Base-by-base conservation (phyloP, 2,329 filamentous ascomycete species). In the Stagonosporopsis cucurbitacearum region DNA sequence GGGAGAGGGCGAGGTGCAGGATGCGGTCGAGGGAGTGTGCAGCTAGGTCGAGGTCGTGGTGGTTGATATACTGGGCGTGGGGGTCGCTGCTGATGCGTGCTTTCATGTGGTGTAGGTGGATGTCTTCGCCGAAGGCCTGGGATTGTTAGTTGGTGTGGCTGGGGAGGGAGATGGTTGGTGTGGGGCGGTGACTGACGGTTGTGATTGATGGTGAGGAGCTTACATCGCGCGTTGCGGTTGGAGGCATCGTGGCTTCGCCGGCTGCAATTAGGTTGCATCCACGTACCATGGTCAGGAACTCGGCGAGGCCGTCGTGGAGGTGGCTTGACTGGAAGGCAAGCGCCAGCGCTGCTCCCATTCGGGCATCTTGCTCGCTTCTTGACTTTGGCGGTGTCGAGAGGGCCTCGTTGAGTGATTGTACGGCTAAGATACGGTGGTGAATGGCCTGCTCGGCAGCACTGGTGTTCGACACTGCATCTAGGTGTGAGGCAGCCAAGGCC, bases 401-500 rank as follows among this genome's bases (percentile, higher is more conserved):
- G 7, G 74, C 72, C 46, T 74, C 65, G 40, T 76, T 76, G n/a
- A 77, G 63, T 1, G 69, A 69, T 56, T 81, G 82, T 64, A 90
- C 84, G 6, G 88, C 87, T 55, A 88, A 84, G 48, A 88, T 76
- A 19, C 88, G 85, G 70, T 90, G 88, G 32, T 78, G 78, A 75
- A 90, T 84, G 37, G 87, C 87, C 26, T 83, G 80, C 13, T 81
- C 77, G 13, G 81, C 72, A 17, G 89, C 80, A 56, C 79, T 80
- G 1, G 79, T 70, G 54, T 83, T 70, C 2, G 72, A 84, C 0
- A 77, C 72, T 4, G 75, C 74, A 63, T 82, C 80, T 4, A 90
- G 80, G 60, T 90, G 85, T 0, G 87, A 89, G 28, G 88, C 88
- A 1, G 88, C 81, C 57, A 89, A 81, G 12, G 86, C 87, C 0